phyloP scores from a whole-genome alignment of 306 rosid species.

The Medicago lupulina region DNA sequence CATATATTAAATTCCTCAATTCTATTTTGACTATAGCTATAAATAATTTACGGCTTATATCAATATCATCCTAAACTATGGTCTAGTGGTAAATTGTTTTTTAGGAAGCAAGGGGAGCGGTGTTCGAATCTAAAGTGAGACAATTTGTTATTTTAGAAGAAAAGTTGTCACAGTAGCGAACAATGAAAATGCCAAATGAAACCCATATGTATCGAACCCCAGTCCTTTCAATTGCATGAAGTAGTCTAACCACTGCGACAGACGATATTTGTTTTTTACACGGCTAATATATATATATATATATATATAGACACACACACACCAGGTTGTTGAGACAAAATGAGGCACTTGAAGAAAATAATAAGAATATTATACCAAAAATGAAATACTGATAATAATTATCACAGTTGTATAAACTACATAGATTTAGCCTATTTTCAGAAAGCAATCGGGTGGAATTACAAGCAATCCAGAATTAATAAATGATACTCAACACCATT shows the following conservation, averaged over 20 bases:
- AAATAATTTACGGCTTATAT: not conserved
- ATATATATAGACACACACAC: too few species aligned
- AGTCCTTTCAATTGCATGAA: not conserved
- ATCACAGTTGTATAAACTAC: not conserved
- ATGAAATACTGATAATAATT: not conserved
- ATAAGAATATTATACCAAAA: not conserved
- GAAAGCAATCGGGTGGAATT: slow-evolving; percentile 5
- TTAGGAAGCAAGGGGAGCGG: not conserved
- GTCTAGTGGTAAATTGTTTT: not conserved
- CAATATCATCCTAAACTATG: not conserved
- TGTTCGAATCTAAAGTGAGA: not conserved
- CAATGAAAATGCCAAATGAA: not conserved
- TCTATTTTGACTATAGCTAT: not conserved
- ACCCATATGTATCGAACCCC: not conserved
- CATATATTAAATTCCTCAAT: not conserved
- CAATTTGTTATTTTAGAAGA: not conserved
- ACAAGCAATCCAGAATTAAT: not conserved
- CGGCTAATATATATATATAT: not conserved
- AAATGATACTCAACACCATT: not conserved
- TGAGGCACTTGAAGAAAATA: not conserved
- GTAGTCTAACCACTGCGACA: not conserved
- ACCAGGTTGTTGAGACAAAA: slow-evolving; percentile 15
- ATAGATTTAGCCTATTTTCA: slow-evolving; percentile 1
- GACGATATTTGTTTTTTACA: not conserved
- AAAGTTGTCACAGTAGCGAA: not conserved